Base-by-base conservation (phyloP, 345 rosid species). In the Theobroma cacao region DNA sequence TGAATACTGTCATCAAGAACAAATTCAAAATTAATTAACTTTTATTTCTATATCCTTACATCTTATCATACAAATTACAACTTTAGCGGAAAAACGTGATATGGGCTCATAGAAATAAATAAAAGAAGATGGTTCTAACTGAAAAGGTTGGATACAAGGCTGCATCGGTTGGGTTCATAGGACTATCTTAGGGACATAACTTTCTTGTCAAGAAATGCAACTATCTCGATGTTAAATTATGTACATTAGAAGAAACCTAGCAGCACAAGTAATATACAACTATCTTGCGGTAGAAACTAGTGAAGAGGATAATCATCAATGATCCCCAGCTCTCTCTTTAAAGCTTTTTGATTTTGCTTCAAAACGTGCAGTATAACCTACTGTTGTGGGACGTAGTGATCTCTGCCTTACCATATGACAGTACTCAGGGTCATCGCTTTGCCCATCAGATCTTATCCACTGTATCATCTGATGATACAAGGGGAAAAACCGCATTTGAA, bases 391-490 rank as follows among this genome's bases (percentile, higher is more conserved):
- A 55, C 90, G 83, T 74, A 91, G 48, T 0, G 99, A 94, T 79
- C 97, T 91, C 84, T 94, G 99, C 11, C 95, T 84, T 66, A 94
- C 97, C 87, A 94, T 79, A 20, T 80, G 80, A 85, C 95, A 92
- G 84, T 83, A 94, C 72, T 94, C 98, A 0, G 95, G 98, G 75
- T 96, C 99, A 52, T 94, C 90, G 0, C 89, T 66, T 41, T 90
- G 93, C 52, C 98, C 97, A 34, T 94, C 97, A 36, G 75, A 81
- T 77, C 92, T 81, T 6, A 91, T 83, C 99, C 98, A 94, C 61
- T 89, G 94, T 75, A 96, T 91, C 99, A 92, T 96, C 83, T 96
- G 98, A 81, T 96, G 97, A 81, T 91, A 89, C 59, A 88, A 64
- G 0, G 99, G 99, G 88, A 89, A 96, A 73, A 94, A 91, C 81